These are phyloP conservation scores for Stevia rebaudiana DNA, from an alignment of 140 eudicot genomes.

Conservation along the genomic window DNA sequence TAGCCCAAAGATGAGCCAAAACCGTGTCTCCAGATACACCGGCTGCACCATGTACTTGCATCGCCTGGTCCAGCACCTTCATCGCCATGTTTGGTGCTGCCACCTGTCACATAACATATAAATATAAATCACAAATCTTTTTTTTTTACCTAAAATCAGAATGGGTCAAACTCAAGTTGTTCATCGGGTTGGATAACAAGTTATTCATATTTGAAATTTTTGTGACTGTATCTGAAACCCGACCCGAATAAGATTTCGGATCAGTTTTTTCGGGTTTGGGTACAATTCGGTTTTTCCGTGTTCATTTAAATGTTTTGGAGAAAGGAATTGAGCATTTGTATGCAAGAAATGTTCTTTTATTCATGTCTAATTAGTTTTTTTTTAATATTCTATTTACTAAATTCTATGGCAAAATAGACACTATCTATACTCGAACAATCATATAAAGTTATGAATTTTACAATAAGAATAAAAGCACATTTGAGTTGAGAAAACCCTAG, in stretches of 20 bases:
- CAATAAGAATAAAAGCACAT: no score
- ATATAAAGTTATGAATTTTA: no score
- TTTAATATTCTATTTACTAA: background rate
- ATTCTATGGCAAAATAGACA: background rate
- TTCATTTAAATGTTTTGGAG: background rate
- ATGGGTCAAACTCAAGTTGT: no score
- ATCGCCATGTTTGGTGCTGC: slow-evolving; percentile 95
- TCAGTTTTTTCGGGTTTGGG: no score
- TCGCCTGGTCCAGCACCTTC: slow-evolving; percentile 81
- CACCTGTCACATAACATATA: slow-evolving; percentile 41
- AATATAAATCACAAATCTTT: background rate
- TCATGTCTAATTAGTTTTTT: background rate
- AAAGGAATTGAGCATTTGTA: background rate
- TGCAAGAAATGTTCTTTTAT: background rate
- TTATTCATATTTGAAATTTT: no score
- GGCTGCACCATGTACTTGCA: slow-evolving; percentile 97
- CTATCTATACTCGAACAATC: background rate
- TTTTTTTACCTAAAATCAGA: background rate
- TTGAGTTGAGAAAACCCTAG: no score
- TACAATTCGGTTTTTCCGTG: no score
- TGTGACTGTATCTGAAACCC: no score
- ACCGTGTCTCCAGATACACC: slow-evolving; percentile 91
- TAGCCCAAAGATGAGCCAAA: slow-evolving; percentile 80
- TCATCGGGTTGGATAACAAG: no score
- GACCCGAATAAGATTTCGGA: no score